Evolutionary conservation across 2,329 filamentous ascomycete genomes (phyloP), one percentile per base, ranked within the genome.

Genomic region (Coleophoma crateriformis): DNA sequence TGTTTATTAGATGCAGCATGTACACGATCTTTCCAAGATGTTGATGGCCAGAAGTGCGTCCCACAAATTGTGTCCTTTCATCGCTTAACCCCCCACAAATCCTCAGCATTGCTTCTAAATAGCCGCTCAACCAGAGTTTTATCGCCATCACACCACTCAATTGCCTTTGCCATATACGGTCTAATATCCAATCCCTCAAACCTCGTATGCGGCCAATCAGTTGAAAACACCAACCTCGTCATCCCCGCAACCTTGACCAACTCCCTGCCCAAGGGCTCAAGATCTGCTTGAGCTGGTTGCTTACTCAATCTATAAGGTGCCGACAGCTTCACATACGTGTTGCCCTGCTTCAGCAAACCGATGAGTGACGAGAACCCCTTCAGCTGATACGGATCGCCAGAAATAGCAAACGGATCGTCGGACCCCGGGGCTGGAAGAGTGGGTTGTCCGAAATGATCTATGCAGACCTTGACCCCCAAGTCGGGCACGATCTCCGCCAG

Each of bases 141-240:
- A 46, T 75, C 68, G 1, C 68, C 64, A 1, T 67, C 70, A 55
- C 77, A 80, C 71, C 77, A 77, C 13, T 74, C 67, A 47, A 83
- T 60, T 41, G 78, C 76, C 47, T 64, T 69, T 50, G 78, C 70
- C 22, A 81, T 71, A 60, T 77, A 83, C 0, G 75, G 75, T 42
- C 62, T 67, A 20, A 82, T 77, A 56, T 84, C 75, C 2, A 81
- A 54, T 3, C 73, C 74, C 17, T 82, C 76, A 52, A 78, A 84
- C 13, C 81, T 68, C 3, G 81, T 84, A 61, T 84, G 81, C 15
- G 81, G 81, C 81, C 81, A 84, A 57, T 84, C 81, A 0, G 78
- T 81, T 1, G 78, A 79, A 61, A 81, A 84, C 0, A 84, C 72
- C 7, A 79, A 66, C 15, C 72, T 67, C n/a, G 50, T 57, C 14